Percentiles rank a stretch among this genome's conserved stretches.
Conservation (phyloP, 164 flowering plant genomes). For the Dillenia suffruticosa region DNA sequence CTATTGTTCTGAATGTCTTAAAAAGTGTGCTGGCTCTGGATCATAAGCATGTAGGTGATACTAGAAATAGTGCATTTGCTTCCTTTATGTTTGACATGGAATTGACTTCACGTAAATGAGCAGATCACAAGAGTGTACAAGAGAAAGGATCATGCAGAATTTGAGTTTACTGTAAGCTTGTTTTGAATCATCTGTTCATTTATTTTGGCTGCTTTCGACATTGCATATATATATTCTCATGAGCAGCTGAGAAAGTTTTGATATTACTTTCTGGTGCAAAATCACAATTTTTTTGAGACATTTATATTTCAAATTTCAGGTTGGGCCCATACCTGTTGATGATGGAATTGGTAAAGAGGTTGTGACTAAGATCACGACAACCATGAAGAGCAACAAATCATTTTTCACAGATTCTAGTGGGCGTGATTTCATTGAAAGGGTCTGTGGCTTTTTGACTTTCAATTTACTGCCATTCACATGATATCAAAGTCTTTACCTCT, state of each 20-base stretch:
- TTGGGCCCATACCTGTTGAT: conserved; percentile 73
- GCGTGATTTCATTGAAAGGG: conserved; percentile 91
- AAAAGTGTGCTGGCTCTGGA: too few relatives aligned
- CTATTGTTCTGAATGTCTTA: too few relatives aligned
- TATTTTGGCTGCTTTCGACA: not conserved
- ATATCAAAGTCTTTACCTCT: too few relatives aligned
- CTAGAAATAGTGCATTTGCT: not conserved
- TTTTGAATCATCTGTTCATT: not conserved
- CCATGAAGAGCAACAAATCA: conserved; percentile 63
- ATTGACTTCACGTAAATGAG: conserved; percentile 10
- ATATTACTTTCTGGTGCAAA: not conserved
- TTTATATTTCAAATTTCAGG: conserved; percentile 20
- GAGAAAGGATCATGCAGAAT: conserved; percentile 52
- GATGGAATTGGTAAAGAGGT: conserved; percentile 90
- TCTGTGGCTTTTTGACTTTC: conserved; percentile 44
- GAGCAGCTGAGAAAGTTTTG: too few relatives aligned
- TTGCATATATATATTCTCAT: not conserved
- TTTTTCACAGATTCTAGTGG: conserved; percentile 96
- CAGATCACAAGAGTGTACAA: conserved; percentile 87
- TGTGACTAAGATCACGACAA: conserved; percentile 53
- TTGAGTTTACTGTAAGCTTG: conserved; percentile 49
- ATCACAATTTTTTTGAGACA: not conserved
- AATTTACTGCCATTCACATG: conserved; percentile 24
- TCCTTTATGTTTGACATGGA: conserved; percentile 11
- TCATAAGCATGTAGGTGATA: too few relatives aligned